These are phyloP conservation scores for Chionographis japonica DNA, from an alignment of 106 monocot species.

Conservation along the genomic window DNA sequence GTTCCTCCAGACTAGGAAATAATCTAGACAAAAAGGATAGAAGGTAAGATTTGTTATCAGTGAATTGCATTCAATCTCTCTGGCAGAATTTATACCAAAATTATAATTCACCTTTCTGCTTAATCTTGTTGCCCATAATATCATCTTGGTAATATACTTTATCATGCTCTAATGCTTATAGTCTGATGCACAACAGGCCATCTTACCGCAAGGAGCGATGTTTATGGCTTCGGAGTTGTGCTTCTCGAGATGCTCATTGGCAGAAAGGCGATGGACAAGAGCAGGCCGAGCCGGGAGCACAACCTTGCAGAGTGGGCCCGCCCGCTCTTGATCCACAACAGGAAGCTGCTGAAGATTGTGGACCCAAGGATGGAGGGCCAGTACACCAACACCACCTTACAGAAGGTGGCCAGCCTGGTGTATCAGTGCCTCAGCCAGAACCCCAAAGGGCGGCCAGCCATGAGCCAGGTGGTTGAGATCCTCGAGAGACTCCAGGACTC, in stretches of 20 bases:
- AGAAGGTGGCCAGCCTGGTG: slow-evolving; percentile 45
- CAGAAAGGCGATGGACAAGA: slow-evolving; percentile 54
- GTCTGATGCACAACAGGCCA: slow-evolving; percentile 35
- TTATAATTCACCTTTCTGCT: too few species aligned
- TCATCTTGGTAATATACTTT: background rate
- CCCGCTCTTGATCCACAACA: slow-evolving; percentile 47
- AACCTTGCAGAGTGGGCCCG: slow-evolving; percentile 77
- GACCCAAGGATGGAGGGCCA: slow-evolving; percentile 57
- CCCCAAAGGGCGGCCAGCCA: slow-evolving; percentile 54
- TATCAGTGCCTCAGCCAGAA: slow-evolving; percentile 69
- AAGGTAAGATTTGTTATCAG: too few species aligned
- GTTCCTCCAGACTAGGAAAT: too few species aligned
- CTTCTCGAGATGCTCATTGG: slow-evolving; percentile 73
- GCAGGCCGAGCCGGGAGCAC: slow-evolving; percentile 46
- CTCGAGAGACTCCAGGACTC: slow-evolving; percentile 30
- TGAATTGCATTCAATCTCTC: too few species aligned
- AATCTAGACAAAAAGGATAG: too few species aligned
- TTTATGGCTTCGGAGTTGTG: slow-evolving; percentile 77
- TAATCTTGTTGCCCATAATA: too few species aligned
- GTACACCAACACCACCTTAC: slow-evolving; percentile 16
- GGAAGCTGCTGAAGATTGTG: slow-evolving; percentile 50
- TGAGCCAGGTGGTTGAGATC: slow-evolving; percentile 55
- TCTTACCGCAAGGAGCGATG: slow-evolving; percentile 59
- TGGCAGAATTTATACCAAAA: too few species aligned
- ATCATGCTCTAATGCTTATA: background rate